Evolutionary conservation across 2,329 filamentous ascomycete species (phyloP), one percentile per base, ranked within the genome.

Genomic region (Dichotomopilus funicola): DNA sequence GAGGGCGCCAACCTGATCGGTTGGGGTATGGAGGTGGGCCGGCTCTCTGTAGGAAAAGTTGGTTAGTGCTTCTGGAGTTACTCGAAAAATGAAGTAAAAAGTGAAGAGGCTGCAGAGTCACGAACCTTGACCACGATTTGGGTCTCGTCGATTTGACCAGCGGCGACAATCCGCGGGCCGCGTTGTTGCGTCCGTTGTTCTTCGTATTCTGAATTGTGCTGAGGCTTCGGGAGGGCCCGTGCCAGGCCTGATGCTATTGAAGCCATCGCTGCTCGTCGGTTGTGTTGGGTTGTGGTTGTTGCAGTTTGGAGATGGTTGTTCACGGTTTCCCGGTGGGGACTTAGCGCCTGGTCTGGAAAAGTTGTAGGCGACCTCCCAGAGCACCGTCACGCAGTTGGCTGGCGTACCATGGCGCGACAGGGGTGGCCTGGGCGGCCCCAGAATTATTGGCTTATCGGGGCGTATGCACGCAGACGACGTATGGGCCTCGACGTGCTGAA

Each of bases 21-120:
- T 91, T 86, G 49, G 89, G 89, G 65, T 97, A 99, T 1, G 90
- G 79, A 8, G 94, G 94, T 56, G 91, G 91, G 13, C 91, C 91
- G 55, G 82, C 80, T 75, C 85, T 87, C 81, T 88, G 72, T 60
- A 60, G 47, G 34, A 6, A 31, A 13, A n/a, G 65, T n/a, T 6
- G 19, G 19, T 27, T 27, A 27, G 19, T 27, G 19, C 19, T 27
- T 27, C 19, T 27, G 19, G 19, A 27, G 19, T 27, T 27, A 27
- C 19, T 27, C 19, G 19, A 27, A 27, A 27, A 27, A 27, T 36
- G 27, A 53, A 12, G 49, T 6, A 34, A 13, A 2, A 33, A 48
- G 38, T 9, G 27, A 5, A 33, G 34, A 37, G 31, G 12, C 19
- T 6, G 31, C 7, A 34, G 35, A n/a, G 35, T 49, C 51, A 68